Evolutionary conservation across 768 basidiomycete species (phyloP).

Genomic region (Mycena maculata): DNA sequence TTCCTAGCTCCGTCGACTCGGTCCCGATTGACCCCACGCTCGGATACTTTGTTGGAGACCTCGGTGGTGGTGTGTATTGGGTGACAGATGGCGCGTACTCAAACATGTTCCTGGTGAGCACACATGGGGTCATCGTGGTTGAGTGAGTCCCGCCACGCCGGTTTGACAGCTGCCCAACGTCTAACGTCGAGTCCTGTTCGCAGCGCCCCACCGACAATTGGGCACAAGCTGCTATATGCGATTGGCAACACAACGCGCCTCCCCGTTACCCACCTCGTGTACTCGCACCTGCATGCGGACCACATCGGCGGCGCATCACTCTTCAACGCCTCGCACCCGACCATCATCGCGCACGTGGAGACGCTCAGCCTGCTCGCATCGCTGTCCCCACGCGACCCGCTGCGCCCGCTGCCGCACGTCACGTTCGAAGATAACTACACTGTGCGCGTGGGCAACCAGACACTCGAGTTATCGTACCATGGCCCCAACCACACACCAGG

Average conservation of each 20-base stretch:
- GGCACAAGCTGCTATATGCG: not conserved
- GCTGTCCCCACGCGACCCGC: slow-evolving; percentile 15
- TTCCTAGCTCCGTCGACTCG: slow-evolving; percentile 5
- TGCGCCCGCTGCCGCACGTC: slow-evolving; percentile 11
- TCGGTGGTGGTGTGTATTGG: slow-evolving; percentile 10
- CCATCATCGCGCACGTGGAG: slow-evolving; percentile 12
- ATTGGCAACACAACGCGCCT: not conserved
- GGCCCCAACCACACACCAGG: slow-evolving; percentile 12
- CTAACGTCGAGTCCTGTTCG: slow-evolving; percentile 4
- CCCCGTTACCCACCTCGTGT: not conserved
- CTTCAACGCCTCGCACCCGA: slow-evolving; percentile 16
- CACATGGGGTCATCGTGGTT: slow-evolving; percentile 15
- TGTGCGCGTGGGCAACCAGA: not conserved
- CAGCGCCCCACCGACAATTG: slow-evolving; percentile 1
- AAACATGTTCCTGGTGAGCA: slow-evolving; percentile 20
- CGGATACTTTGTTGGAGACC: slow-evolving; percentile 17
- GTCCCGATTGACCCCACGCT: slow-evolving; percentile 17
- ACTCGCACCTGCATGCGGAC: slow-evolving; percentile 11
- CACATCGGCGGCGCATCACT: slow-evolving; percentile 9
- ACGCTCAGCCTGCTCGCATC: slow-evolving; percentile 3
- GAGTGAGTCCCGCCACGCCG: slow-evolving; percentile 8
- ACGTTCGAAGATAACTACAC: slow-evolving; percentile 9
- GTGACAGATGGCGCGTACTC: slow-evolving; percentile 3
- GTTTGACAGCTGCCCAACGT: slow-evolving; percentile 7
- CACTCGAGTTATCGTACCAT: slow-evolving; percentile 2